phyloP scores from a whole-genome alignment of 2,329 filamentous ascomycete species.

The Aspergillus proliferans region DNA sequence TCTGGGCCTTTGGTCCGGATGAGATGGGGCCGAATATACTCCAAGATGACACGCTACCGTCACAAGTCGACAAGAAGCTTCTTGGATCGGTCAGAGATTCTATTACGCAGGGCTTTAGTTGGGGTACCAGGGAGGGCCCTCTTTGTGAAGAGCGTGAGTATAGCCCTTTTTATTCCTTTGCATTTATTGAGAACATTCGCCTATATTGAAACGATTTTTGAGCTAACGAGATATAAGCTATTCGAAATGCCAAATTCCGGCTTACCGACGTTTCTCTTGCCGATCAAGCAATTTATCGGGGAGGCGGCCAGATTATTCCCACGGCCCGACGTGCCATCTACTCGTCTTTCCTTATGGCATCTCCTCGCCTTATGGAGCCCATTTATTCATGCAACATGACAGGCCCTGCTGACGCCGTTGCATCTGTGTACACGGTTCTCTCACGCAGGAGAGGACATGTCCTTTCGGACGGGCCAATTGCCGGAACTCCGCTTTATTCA shows the following conservation, averaged over 20 bases:
- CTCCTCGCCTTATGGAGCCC: slow-evolving; percentile 92
- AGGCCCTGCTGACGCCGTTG: slow-evolving; percentile 81
- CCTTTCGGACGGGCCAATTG: slow-evolving; percentile 85
- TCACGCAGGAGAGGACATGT: slow-evolving; percentile 86
- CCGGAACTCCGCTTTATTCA: slow-evolving; percentile 87
- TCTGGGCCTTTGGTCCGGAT: slow-evolving; percentile 97
- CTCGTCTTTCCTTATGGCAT: slow-evolving; percentile 94
- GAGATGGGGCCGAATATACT: slow-evolving; percentile 92
- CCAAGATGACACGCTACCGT: slow-evolving; percentile 91
- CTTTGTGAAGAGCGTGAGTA: slow-evolving; percentile 92
- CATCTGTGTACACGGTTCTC: slow-evolving; percentile 84
- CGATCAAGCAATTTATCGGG: slow-evolving; percentile 85
- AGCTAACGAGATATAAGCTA: slow-evolving; percentile 52
- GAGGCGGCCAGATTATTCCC: slow-evolving; percentile 94
- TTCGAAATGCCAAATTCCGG: slow-evolving; percentile 96
- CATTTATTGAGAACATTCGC: slow-evolving; percentile 5
- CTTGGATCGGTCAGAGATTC: slow-evolving; percentile 83
- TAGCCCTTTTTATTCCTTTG: slow-evolving; percentile 12
- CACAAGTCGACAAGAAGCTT: slow-evolving; percentile 89
- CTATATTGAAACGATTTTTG: not conserved
- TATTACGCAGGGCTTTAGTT: slow-evolving; percentile 92
- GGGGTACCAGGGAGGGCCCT: slow-evolving; percentile 91
- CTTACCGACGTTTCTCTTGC: slow-evolving; percentile 86
- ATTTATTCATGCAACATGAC: slow-evolving; percentile 91
- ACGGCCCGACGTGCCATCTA: slow-evolving; percentile 90